Conservation (phyloP, 2,329 filamentous ascomycete genomes). For the Pleoardoris graminearum region DNA sequence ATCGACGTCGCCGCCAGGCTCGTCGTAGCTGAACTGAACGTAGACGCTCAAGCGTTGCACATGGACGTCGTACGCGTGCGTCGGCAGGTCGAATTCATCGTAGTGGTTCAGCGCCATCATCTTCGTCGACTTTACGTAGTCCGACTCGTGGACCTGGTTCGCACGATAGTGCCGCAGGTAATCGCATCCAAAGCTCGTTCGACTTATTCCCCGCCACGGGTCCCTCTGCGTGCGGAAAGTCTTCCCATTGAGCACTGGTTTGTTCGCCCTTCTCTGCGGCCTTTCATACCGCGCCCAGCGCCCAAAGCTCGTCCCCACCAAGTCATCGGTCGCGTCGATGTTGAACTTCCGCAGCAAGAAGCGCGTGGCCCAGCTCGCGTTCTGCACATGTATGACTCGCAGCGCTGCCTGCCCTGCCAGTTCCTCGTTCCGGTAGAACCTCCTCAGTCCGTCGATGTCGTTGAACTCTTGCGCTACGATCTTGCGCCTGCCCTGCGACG, state of each 20-base stretch:
- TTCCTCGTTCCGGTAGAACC: slow-evolving; percentile 48
- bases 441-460: slow-evolving; percentile 49
- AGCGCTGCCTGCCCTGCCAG: slow-evolving; percentile 42
- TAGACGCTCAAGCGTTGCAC: slow-evolving; percentile 56
- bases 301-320: slow-evolving; percentile 55
- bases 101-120: slow-evolving; percentile 58
- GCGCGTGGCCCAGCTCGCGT: slow-evolving; percentile 55
- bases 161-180: slow-evolving; percentile 54
- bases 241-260: slow-evolving; percentile 56
- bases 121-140: slow-evolving; percentile 37
- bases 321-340: slow-evolving; percentile 53
- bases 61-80: slow-evolving; percentile 55
- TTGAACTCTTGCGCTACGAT: slow-evolving; percentile 55
- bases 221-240: slow-evolving; percentile 56
- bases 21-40: slow-evolving; percentile 53
- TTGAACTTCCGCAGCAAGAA: slow-evolving; percentile 58
- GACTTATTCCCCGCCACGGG: slow-evolving; percentile 55
- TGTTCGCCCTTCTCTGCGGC: slow-evolving; percentile 54
- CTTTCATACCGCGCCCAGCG: slow-evolving; percentile 54
- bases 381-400: slow-evolving; percentile 56
- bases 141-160: slow-evolving; percentile 22
- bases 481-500: slow-evolving; percentile 46
- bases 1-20: slow-evolving; percentile 43
- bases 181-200: slow-evolving; percentile 56
- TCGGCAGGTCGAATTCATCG: slow-evolving; percentile 48